phyloP scores from a whole-genome alignment of 352 stramenopile species.

The Phytophthora niederhauseri region DNA sequence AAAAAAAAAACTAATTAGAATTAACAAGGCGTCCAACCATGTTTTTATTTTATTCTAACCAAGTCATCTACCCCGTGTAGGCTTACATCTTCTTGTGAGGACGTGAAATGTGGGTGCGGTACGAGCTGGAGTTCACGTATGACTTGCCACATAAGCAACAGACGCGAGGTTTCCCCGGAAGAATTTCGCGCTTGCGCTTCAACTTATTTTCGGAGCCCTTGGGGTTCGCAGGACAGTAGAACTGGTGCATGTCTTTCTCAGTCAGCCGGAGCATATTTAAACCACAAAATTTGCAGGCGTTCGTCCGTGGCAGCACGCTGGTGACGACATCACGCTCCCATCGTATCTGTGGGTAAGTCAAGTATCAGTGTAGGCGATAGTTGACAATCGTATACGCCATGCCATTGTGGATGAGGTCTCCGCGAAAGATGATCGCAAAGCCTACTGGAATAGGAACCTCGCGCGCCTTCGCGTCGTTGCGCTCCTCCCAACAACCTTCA shows the following conservation, averaged over 20 bases:
- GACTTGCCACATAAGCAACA: neutral
- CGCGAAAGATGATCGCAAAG: neutral
- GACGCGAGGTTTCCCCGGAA: neutral
- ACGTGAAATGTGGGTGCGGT: neutral
- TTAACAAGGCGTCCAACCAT: neutral
- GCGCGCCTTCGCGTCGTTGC: neutral
- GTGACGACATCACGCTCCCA: neutral
- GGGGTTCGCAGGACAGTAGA: neutral
- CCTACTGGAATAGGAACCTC: neutral
- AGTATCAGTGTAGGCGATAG: neutral
- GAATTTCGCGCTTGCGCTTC: neutral
- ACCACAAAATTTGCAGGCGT: neutral
- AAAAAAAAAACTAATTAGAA: neutral
- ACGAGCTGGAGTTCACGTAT: neutral
- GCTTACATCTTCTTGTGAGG: neutral
- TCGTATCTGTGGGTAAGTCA: neutral
- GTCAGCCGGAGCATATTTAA: neutral
- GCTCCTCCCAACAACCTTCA: neutral
- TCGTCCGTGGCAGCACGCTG: neutral
- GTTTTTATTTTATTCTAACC: neutral
- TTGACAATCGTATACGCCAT: neutral
- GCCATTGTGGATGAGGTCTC: neutral
- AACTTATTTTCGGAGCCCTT: neutral
- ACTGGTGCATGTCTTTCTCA: neutral
- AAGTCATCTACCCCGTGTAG: neutral